Evolutionary conservation across 1,284 basidiomycete genomes (phyloP).

Genomic region (Meripilus lineatus): DNA sequence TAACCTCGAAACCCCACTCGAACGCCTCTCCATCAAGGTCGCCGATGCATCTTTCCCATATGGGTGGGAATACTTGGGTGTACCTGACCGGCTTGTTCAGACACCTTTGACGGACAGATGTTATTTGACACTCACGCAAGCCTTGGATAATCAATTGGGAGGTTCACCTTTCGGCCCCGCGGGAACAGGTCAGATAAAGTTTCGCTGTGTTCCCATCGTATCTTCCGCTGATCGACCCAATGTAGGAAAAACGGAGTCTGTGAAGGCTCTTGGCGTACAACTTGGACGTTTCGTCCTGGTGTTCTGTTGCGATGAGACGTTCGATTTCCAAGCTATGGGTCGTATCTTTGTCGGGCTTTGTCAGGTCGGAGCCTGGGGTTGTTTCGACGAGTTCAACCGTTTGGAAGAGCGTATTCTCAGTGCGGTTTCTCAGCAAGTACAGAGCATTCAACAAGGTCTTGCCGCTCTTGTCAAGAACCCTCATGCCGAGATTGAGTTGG

Average conservation of each 20-base stretch:
- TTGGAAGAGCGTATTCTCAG: slow-evolving; percentile 97
- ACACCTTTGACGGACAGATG: slow-evolving; percentile 98
- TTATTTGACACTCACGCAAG: slow-evolving; percentile 95
- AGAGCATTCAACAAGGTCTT: slow-evolving; percentile 96
- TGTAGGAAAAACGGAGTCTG: slow-evolving; percentile 95
- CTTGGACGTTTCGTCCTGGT: slow-evolving; percentile 97
- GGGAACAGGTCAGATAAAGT: slow-evolving; percentile 70
- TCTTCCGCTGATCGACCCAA: slow-evolving; percentile 3
- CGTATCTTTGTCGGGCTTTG: slow-evolving; percentile 98
- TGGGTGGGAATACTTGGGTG: slow-evolving; percentile 98
- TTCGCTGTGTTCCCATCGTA: slow-evolving; percentile 5
- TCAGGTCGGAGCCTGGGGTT: slow-evolving; percentile 99
- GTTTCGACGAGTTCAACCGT: slow-evolving; percentile 98
- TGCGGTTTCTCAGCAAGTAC: slow-evolving; percentile 98
- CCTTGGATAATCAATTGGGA: slow-evolving; percentile 90
- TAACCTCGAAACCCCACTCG: slow-evolving; percentile 66
- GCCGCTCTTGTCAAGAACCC: slow-evolving; percentile 77
- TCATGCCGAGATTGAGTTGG: slow-evolving; percentile 89
- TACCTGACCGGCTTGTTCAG: slow-evolving; percentile 95
- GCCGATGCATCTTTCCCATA: slow-evolving; percentile 95
- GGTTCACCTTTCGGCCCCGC: slow-evolving; percentile 98
- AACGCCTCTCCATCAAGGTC: slow-evolving; percentile 77
- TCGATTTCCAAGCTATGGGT: slow-evolving; percentile 99
- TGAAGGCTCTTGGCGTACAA: slow-evolving; percentile 97
- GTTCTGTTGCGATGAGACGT: slow-evolving; percentile 99